Evolutionary conservation across 2,329 filamentous ascomycete genomes (phyloP).

Genomic region (Alternaria incomplexa): DNA sequence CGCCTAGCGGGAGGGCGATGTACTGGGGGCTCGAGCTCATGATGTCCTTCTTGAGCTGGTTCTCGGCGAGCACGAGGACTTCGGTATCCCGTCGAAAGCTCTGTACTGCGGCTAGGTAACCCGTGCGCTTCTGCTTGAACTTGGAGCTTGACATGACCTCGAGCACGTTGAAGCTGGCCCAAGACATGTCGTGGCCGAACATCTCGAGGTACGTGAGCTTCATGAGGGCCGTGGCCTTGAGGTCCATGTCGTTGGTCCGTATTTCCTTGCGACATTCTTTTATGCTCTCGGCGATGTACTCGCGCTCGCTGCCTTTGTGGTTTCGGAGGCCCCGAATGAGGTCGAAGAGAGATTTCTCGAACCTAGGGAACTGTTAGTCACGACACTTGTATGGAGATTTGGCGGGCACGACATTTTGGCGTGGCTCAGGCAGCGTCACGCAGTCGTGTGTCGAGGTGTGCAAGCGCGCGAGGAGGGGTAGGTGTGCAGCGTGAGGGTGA

Average conservation of each 20-base stretch:
- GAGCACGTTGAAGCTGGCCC: slow-evolving; percentile 97
- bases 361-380: slow-evolving; percentile 65
- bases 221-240: slow-evolving; percentile 93
- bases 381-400: background rate
- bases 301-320: slow-evolving; percentile 92
- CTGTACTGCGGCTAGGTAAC: slow-evolving; percentile 93
- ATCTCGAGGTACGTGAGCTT: slow-evolving; percentile 98
- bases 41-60: slow-evolving; percentile 94
- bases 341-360: slow-evolving; percentile 98
- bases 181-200: slow-evolving; percentile 99
- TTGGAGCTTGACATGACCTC: slow-evolving; percentile 98
- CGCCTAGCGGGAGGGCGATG: slow-evolving; percentile 83
- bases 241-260: slow-evolving; percentile 91
- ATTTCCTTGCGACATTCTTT: slow-evolving; percentile 97
- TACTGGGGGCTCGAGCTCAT: slow-evolving; percentile 73
- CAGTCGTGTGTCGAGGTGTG: slow-evolving; percentile 22
- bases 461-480: slow-evolving; percentile 36
- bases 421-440: slow-evolving; percentile 20
- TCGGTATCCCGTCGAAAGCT: slow-evolving; percentile 96
- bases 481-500: slow-evolving; percentile 26
- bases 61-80: slow-evolving; percentile 96
- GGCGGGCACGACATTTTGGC: slow-evolving; percentile 31
- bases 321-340: slow-evolving; percentile 95
- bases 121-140: slow-evolving; percentile 92
- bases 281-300: slow-evolving; percentile 91